A percentile compares a stretch with the other conserved stretches of the same genome.
phyloP scores from a whole-genome alignment of 2,329 filamentous ascomycete genomes.

The Torrubiellomyces zombiae region DNA sequence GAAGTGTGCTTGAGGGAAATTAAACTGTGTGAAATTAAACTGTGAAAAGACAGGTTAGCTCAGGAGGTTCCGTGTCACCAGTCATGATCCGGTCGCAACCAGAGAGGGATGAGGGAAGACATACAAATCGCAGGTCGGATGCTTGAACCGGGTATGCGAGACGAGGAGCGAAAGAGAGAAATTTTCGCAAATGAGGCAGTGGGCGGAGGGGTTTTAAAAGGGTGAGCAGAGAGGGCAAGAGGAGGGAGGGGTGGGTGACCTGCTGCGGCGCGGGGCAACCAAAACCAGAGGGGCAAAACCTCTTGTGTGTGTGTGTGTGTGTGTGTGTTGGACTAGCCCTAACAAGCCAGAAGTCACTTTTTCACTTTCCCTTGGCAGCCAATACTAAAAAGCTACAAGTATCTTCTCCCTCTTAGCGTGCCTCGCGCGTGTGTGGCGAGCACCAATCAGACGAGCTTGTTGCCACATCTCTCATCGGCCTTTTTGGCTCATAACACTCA shows the following conservation, averaged over 20 bases:
- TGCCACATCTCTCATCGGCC: no score
- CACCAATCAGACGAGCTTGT: conserved; percentile 5
- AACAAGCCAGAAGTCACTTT: conserved; percentile 16
- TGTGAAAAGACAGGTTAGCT: no score
- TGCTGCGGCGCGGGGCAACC: conserved; percentile 18
- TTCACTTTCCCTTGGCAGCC: conserved; percentile 1
- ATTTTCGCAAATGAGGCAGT: conserved; percentile 17
- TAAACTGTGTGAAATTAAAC: no score
- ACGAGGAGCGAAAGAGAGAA: conserved; percentile 22
- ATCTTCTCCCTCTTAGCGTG: conserved; percentile 7
- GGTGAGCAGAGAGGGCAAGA: conserved; percentile 12
- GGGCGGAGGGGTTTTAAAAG: conserved; percentile 23
- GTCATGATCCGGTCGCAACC: conserved; percentile 4
- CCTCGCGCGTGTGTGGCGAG: conserved; percentile 3
- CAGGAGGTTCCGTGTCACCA: no score
- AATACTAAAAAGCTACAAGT: no score
- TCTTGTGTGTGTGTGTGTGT: no score
- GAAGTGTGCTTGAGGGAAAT: conserved; percentile 3
- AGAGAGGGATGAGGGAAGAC: conserved; percentile 6
- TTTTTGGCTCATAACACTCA: no score
- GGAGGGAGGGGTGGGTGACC: conserved; percentile 13
- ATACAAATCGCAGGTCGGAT: conserved; percentile 25
- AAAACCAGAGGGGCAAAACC: conserved; percentile 4
- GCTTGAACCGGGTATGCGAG: conserved; percentile 28
- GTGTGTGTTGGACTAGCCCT: conserved; percentile 14